A percentile compares a stretch with the other conserved stretches of the same genome.
Evolutionary conservation across 345 rosid species (phyloP).

Genomic region (Pelargonium nanum): DNA sequence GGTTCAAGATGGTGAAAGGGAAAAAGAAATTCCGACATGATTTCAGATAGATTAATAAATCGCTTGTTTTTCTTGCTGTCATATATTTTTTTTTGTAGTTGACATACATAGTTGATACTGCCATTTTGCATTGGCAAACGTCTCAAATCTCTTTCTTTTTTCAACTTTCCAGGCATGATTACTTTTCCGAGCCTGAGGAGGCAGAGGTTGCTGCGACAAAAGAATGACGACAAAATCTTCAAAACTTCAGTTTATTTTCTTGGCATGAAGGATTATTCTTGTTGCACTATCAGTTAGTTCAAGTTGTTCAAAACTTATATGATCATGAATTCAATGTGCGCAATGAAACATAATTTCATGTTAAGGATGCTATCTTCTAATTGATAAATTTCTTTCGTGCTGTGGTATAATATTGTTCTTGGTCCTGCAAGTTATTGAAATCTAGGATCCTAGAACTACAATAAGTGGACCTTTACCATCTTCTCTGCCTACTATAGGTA

Average conservation of each 20-base stretch:
- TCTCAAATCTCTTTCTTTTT: not conserved
- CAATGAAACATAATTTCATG: not conserved
- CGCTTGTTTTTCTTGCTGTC: not conserved
- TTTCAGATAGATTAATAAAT: not conserved
- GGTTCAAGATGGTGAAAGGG: not conserved
- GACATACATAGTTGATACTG: not conserved
- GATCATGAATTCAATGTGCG: conserved; percentile 4
- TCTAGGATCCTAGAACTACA: too few relatives aligned
- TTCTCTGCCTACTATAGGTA: too few relatives aligned
- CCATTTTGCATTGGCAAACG: not conserved
- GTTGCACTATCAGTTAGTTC: not conserved
- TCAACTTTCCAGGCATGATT: conserved; percentile 50
- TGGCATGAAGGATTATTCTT: not conserved
- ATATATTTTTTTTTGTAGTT: not conserved
- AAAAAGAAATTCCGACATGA: not conserved
- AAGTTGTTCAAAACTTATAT: conserved; percentile 5
- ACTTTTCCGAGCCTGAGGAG: conserved; percentile 23
- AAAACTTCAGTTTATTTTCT: not conserved
- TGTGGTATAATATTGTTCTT: too few relatives aligned
- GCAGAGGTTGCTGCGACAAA: conserved; percentile 31
- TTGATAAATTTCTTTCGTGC: too few relatives aligned
- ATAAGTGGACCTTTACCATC: too few relatives aligned
- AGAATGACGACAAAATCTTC: conserved; percentile 34
- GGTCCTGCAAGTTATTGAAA: too few relatives aligned
- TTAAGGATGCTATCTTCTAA: too few relatives aligned